phyloP scores from a whole-genome alignment of 2,329 filamentous ascomycete genomes.

The Verticillium nonalfalfae region DNA sequence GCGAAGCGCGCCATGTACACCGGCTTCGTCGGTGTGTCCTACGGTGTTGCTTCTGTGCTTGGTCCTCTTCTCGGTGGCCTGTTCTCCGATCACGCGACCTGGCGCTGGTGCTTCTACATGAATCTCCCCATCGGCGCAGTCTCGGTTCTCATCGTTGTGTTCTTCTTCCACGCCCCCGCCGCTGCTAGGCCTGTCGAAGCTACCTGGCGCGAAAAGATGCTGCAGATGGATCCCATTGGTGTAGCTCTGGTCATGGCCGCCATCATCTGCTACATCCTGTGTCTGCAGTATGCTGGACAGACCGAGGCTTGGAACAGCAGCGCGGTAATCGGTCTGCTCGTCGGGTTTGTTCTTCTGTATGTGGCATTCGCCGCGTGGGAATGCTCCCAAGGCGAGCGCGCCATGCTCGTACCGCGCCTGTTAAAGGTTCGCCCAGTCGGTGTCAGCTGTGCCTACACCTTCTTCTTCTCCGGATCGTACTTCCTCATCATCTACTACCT shows the following conservation, averaged over 20 bases:
- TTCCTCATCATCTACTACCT: conserved; percentile 28
- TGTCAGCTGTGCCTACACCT: conserved; percentile 23
- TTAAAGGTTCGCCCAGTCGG: conserved; percentile 31
- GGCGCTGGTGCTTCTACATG: conserved; percentile 35
- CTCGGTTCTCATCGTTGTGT: conserved; percentile 22
- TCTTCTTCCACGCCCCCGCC: conserved; percentile 16
- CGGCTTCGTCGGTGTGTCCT: conserved; percentile 36
- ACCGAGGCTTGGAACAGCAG: conserved; percentile 17
- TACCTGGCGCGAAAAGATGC: conserved; percentile 12
- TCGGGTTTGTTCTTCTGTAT: not conserved
- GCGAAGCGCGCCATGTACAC: conserved; percentile 24
- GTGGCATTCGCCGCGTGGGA: conserved; percentile 30
- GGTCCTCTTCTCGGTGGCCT: conserved; percentile 26
- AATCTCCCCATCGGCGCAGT: conserved; percentile 30
- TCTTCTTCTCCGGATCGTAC: conserved; percentile 28
- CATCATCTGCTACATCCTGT: conserved; percentile 39
- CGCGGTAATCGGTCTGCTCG: not conserved
- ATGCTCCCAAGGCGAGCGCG: conserved; percentile 28
- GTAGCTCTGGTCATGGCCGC: conserved; percentile 24
- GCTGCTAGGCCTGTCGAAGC: not conserved
- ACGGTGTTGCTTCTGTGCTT: conserved; percentile 34
- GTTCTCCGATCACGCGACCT: conserved; percentile 26
- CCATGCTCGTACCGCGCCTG: conserved; percentile 36
- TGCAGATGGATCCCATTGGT: conserved; percentile 16
- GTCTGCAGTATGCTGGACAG: conserved; percentile 42